A percentile compares a stretch with the other conserved stretches of the same genome.
Conservation (phyloP, 495 filamentous ascomycete genomes). For the Aspergillus taichungensis region DNA sequence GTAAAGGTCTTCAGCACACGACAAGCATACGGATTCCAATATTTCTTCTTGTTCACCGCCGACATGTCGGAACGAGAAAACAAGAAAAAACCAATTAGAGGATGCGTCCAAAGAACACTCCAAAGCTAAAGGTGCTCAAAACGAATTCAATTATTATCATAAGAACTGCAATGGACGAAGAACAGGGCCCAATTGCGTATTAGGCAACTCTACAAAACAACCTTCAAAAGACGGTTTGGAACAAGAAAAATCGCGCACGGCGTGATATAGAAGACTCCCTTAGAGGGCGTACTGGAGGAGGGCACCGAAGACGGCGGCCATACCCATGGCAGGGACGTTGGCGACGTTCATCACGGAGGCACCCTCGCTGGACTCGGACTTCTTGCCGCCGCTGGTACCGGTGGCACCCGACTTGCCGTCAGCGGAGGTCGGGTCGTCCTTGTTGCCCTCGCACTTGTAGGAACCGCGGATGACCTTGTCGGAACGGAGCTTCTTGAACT, state of each 20-base stretch:
- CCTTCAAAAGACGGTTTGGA: conserved; percentile 10
- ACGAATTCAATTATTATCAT: conserved; percentile 42
- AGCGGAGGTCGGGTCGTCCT: conserved; percentile 32
- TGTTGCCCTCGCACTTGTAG: conserved; percentile 46
- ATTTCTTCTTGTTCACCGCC: background rate
- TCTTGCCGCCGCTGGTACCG: conserved; percentile 18
- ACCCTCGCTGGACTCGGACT: conserved; percentile 26
- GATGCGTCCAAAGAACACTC: conserved; percentile 12
- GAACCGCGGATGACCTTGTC: conserved; percentile 52
- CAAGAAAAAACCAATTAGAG: conserved; percentile 4
- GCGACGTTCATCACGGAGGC: conserved; percentile 33
- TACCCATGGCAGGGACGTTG: conserved; percentile 34
- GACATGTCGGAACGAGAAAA: background rate
- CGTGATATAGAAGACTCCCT: conserved; percentile 13
- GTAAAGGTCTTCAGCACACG: background rate
- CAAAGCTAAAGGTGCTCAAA: conserved; percentile 31
- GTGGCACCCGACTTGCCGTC: conserved; percentile 34
- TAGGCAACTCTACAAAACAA: conserved; percentile 24
- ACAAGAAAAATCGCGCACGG: conserved; percentile 17
- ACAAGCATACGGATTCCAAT: background rate
- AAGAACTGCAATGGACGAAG: conserved; percentile 32
- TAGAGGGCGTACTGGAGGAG: conserved; percentile 41
- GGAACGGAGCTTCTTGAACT: conserved; percentile 34
- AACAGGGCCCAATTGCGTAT: conserved; percentile 31
- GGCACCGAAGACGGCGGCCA: conserved; percentile 35